Evolutionary conservation across 306 rosid species (phyloP).

Genomic region (Dryas octopetala): DNA sequence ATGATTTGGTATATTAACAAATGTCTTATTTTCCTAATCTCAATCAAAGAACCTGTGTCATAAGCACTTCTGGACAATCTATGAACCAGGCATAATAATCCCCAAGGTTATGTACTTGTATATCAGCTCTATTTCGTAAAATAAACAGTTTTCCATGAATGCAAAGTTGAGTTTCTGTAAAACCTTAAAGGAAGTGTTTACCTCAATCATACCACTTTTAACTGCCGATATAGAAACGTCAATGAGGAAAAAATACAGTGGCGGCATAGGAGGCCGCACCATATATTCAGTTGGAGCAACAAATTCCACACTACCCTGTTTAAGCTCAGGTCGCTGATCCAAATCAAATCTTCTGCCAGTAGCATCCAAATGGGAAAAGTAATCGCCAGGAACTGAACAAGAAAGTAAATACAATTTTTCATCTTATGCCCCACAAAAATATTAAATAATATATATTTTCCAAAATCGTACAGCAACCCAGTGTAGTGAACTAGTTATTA

Average conservation of each 20-base stretch:
- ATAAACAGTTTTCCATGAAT: neutral
- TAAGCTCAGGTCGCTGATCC: conserved; percentile 90
- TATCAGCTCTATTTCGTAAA: neutral
- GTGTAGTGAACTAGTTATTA: neutral
- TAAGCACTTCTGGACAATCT: neutral
- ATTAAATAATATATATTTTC: conserved; percentile 9
- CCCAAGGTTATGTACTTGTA: neutral
- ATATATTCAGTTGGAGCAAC: conserved; percentile 99
- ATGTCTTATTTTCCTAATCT: neutral
- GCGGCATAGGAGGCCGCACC: conserved; percentile 99
- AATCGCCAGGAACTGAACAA: conserved; percentile 84
- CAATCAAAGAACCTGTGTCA: conserved; percentile 1
- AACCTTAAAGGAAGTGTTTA: conserved; percentile 26
- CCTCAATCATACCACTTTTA: conserved; percentile 99
- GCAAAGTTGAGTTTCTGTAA: neutral
- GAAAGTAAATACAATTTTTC: conserved; percentile 19
- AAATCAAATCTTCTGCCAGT: conserved; percentile 87
- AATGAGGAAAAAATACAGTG: conserved; percentile 91
- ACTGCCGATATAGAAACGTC: conserved; percentile 91
- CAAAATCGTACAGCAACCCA: conserved; percentile 15
- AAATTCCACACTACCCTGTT: conserved; percentile 89
- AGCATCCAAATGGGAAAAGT: conserved; percentile 89
- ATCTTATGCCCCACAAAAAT: conserved; percentile 11
- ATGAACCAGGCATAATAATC: conserved; percentile 4
- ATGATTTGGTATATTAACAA: neutral